Percentiles rank a stretch among this genome's conserved stretches.
These are phyloP conservation scores for Lactifluus pinguis DNA, from an alignment of 768 basidiomycete genomes.

Conservation along the genomic window DNA sequence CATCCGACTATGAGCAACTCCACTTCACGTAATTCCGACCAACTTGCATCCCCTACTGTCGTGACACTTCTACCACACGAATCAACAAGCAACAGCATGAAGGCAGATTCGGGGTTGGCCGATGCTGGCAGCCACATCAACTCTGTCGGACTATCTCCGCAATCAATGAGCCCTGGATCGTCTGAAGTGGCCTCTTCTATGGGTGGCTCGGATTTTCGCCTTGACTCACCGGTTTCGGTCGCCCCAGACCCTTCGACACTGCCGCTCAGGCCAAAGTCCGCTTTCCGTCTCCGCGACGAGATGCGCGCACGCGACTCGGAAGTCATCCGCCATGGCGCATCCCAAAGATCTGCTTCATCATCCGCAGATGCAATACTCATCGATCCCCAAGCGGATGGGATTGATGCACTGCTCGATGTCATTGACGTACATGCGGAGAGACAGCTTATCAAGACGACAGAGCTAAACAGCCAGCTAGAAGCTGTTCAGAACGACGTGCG, in stretches of 20 bases:
- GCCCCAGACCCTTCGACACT: neutral
- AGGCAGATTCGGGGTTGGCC: neutral
- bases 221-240: constrained; percentile 12
- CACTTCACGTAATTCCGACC: neutral
- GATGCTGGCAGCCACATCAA: neutral
- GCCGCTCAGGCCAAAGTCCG: constrained; percentile 15
- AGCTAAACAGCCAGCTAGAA: constrained; percentile 1
- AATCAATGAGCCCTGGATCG: neutral
- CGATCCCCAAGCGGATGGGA: constrained; percentile 2
- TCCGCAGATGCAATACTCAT: neutral
- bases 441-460: constrained; percentile 16
- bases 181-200: neutral
- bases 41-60: neutral
- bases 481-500: constrained; percentile 12
- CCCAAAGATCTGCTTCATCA: neutral
- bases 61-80: neutral
- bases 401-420: constrained; percentile 10
- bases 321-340: neutral
- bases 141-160: neutral
- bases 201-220: neutral
- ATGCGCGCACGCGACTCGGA: constrained; percentile 6
- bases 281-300: constrained; percentile 18
- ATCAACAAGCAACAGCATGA: neutral
- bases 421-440: constrained; percentile 18
- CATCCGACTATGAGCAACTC: neutral